Base-by-base conservation (phyloP, 306 rosid genomes). In the Gillenia trifoliata region DNA sequence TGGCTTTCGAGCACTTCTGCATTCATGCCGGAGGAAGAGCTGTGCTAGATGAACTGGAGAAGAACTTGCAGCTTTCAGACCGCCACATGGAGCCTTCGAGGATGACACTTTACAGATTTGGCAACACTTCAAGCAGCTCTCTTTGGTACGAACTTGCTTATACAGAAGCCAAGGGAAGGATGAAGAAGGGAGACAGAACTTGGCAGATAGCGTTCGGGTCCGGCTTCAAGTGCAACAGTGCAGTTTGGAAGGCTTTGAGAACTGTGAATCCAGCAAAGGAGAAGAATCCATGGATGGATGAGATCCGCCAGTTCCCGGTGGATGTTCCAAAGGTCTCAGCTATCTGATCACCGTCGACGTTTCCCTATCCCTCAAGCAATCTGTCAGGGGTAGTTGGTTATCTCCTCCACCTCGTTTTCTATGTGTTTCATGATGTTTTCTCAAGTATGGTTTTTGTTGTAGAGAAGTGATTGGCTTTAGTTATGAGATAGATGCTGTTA, bases 131-230 rank as follows among this genome's bases (percentile, higher is more conserved):
- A 1, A 89, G 90, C 73, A 89, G 88, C 80, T 84, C 93, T 6
- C 85, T 86, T 1, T 89, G 90, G 93, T 85, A 76, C 38, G 93
- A 86, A 75, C 60, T 89, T 78, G 90, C 90, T 55, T 89, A 89
- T 61, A 60, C 82, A 43, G 89, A 86, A 78, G 83, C 89, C 47
- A 86, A 77, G 77, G 90, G 89, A 43, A 83, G 87, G 82, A 77
- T 86, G 50, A 84, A 77, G 74, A 86, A 79, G 57, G 90, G 93
- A 31, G 89, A 86, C 73, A 80, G 87, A 77, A 36, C 85, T 22
- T 88, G 93, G 93, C 90, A 86, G 76, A 88, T 88, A 54, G 93
- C 89, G 8, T 86, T 88, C n/a, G 89, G 93, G 30, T 84, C 93
- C 0, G 87, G 90, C 36, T 88, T 88, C 77, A 88, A 88, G 77